Evolutionary conservation across 805 yeast genomes (phyloP).

Genomic region (Candida yuanshanica): DNA sequence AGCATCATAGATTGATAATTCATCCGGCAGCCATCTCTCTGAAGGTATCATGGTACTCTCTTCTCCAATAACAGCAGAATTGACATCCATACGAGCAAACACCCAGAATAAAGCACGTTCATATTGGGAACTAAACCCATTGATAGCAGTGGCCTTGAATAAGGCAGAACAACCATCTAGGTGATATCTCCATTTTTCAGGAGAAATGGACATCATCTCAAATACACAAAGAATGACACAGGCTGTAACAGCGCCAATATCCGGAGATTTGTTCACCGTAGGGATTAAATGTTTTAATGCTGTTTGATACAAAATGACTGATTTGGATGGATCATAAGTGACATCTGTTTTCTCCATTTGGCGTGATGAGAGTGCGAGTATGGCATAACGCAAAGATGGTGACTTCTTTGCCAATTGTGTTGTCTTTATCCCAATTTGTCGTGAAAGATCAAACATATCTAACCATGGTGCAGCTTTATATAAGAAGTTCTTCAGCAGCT

Average conservation of each 20-base stretch:
- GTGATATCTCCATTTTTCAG: constrained; percentile 34
- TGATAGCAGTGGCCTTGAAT: constrained; percentile 32
- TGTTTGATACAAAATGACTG: constrained; percentile 29
- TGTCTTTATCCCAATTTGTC: constrained; percentile 29
- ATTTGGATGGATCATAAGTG: constrained; percentile 22
- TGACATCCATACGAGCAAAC: constrained; percentile 37
- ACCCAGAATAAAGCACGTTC: constrained; percentile 40
- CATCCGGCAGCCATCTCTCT: constrained; percentile 31
- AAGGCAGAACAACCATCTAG: constrained; percentile 34
- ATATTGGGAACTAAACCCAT: constrained; percentile 30
- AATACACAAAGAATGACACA: constrained; percentile 38
- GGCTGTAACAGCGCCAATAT: constrained; percentile 27
- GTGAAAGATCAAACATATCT: constrained; percentile 33
- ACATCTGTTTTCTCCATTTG: constrained; percentile 27
- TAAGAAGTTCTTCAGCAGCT: constrained; percentile 28
- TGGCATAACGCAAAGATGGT: constrained; percentile 25
- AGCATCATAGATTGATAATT: constrained; percentile 20
- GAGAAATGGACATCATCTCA: constrained; percentile 36
- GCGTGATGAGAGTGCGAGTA: constrained; percentile 30
- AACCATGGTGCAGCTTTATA: constrained; percentile 35
- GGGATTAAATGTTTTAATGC: constrained; percentile 30
- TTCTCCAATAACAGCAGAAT: constrained; percentile 32
- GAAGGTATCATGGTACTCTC: constrained; percentile 31
- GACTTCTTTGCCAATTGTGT: constrained; percentile 36
- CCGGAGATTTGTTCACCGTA: constrained; percentile 27